These are phyloP conservation scores for Amphirosellinia nigrospora DNA, from an alignment of 495 filamentous ascomycete species.

Conservation along the genomic window DNA sequence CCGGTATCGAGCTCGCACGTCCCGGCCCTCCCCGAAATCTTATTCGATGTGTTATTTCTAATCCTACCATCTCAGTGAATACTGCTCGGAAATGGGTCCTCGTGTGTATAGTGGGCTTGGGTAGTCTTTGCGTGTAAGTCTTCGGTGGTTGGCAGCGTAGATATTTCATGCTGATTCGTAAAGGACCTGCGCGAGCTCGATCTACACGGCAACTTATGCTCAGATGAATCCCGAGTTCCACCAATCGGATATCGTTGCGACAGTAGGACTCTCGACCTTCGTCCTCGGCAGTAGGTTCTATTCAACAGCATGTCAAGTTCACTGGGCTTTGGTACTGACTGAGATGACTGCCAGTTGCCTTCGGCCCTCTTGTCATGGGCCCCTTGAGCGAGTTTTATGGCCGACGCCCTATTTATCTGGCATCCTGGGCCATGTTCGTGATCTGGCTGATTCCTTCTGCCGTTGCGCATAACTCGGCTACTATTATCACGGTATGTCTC, in stretches of 20 bases:
- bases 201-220: slow-evolving; percentile 86
- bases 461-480: slow-evolving; percentile 80
- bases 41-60: not conserved
- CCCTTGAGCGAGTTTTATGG: slow-evolving; percentile 82
- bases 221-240: slow-evolving; percentile 81
- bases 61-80: slow-evolving; percentile 45
- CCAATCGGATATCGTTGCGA: slow-evolving; percentile 71
- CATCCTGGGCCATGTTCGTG: slow-evolving; percentile 77
- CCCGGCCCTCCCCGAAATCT: no score
- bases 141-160: slow-evolving; percentile 13
- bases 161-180: slow-evolving; percentile 74
- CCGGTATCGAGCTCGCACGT: not conserved
- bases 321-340: slow-evolving; percentile 24
- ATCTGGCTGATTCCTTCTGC: slow-evolving; percentile 91
- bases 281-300: slow-evolving; percentile 67
- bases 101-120: slow-evolving; percentile 69
- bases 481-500: slow-evolving; percentile 69
- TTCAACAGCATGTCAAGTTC: not conserved
- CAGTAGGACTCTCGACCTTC: slow-evolving; percentile 79
- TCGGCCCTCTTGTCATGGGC: slow-evolving; percentile 75
- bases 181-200: slow-evolving; percentile 85
- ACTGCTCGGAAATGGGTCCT: slow-evolving; percentile 78
- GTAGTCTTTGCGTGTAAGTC: slow-evolving; percentile 85
- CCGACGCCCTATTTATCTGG: slow-evolving; percentile 81
- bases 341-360: slow-evolving; percentile 47